Percentiles rank a stretch among this genome's conserved stretches.
Conservation (phyloP, 2,329 filamentous ascomycete species). For the Dactylellina sp. region DNA sequence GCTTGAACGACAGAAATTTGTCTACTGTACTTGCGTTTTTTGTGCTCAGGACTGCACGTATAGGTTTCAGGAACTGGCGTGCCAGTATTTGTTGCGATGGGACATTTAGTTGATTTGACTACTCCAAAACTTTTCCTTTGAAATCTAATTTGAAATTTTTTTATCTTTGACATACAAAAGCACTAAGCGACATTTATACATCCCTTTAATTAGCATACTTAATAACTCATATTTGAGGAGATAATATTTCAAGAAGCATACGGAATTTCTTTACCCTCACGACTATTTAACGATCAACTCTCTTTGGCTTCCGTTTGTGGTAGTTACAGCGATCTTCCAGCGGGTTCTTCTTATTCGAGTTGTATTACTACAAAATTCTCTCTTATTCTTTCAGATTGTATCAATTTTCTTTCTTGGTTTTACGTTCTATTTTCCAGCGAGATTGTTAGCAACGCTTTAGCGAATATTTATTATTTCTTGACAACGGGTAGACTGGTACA, state of each 20-base stretch:
- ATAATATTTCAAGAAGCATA: no score
- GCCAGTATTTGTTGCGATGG: constrained; percentile 1
- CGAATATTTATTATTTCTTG: not conserved
- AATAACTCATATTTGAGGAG: no score
- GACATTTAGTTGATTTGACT: not conserved
- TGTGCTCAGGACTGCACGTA: not conserved
- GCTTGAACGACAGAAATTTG: constrained; percentile 24
- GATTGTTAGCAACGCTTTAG: not conserved
- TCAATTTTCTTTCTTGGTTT: not conserved
- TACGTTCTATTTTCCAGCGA: not conserved
- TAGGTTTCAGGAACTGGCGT: constrained; percentile 30
- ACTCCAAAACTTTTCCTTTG: not conserved
- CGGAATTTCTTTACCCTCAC: not conserved
- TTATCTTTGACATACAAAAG: no score
- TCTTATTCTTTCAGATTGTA: constrained; percentile 6
- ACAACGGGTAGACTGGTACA: constrained; percentile 1
- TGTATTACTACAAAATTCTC: constrained; percentile 14
- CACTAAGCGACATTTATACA: no score
- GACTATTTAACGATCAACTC: not conserved
- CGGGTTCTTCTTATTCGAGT: not conserved
- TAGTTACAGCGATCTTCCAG: not conserved
- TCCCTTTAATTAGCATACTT: no score
- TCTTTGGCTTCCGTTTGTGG: no score
- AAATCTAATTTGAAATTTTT: not conserved
- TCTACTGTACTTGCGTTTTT: not conserved